A percentile compares a stretch with the other conserved stretches of the same genome.
Conservation (phyloP, 345 rosid species). For the Erucastrum elatum region DNA sequence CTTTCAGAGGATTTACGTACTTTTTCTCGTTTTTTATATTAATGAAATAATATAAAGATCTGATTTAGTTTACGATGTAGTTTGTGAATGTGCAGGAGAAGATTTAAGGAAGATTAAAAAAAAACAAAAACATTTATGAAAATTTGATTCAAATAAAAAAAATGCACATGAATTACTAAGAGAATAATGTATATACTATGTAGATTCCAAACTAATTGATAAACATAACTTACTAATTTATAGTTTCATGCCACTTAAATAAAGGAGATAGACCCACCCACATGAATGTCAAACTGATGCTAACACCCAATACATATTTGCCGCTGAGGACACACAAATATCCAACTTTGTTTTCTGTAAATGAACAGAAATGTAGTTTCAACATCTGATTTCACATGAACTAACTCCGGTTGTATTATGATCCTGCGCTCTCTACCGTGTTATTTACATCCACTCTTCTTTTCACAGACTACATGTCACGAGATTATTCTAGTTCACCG, state of each 20-base stretch:
- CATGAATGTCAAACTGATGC: neutral
- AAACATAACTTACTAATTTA: neutral
- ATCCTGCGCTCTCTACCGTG: constrained; percentile 42
- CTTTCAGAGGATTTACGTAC: too few species aligned
- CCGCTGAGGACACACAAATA: neutral
- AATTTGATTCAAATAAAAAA: neutral
- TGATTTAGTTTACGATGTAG: neutral
- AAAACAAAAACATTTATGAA: neutral
- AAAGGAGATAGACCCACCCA: neutral
- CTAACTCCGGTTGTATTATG: constrained; percentile 45
- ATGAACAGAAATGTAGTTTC: constrained; percentile 33
- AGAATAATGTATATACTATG: neutral
- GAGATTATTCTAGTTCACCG: neutral
- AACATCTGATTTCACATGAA: neutral
- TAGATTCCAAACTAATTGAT: constrained; percentile 18
- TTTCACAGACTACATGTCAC: neutral
- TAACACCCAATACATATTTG: neutral
- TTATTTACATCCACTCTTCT: neutral
- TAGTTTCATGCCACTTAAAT: neutral
- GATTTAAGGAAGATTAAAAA: neutral
- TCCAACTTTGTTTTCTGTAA: neutral
- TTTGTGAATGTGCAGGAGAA: constrained; percentile 16
- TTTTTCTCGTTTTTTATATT: too few species aligned
- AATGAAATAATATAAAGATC: too few species aligned
- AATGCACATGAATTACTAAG: neutral